Conservation (phyloP, 208 protist species). For the Vickermania ingenoplastis region DNA sequence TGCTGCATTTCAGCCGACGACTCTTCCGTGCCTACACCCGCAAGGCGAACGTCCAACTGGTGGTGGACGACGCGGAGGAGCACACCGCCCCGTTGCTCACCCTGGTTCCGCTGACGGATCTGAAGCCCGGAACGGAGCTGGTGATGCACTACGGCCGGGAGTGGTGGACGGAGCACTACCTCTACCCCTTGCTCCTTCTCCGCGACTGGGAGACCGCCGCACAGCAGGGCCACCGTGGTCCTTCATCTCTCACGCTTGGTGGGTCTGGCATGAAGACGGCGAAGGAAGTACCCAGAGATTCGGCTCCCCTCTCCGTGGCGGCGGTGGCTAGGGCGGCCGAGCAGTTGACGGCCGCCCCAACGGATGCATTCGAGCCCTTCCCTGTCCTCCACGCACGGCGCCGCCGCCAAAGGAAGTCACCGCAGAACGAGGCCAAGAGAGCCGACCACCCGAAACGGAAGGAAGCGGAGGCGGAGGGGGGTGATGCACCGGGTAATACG, state of each 20-base stretch:
- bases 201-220: neutral
- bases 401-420: too few species aligned
- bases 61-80: conserved; percentile 24
- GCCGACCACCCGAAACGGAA: neutral
- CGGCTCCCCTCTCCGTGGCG: too few species aligned
- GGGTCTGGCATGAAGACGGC: too few species aligned
- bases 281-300: too few species aligned
- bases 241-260: neutral
- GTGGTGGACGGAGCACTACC: conserved; percentile 76
- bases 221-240: neutral
- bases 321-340: too few species aligned
- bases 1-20: neutral
- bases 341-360: conserved; percentile 26
- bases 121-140: conserved; percentile 65
- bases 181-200: conserved; percentile 44
- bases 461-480: neutral
- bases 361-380: conserved; percentile 47
- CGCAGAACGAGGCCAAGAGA: neutral
- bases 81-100: conserved; percentile 44
- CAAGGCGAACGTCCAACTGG: conserved; percentile 57
- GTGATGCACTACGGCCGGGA: conserved; percentile 78
- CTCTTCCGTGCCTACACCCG: conserved; percentile 41
- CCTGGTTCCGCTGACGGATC: conserved; percentile 47
- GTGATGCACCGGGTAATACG: neutral
- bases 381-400: conserved; percentile 33